A percentile compares a stretch with the other conserved stretches of the same genome.
phyloP scores from a whole-genome alignment of 306 rosid species.

The Oemleria cerasiformis region DNA sequence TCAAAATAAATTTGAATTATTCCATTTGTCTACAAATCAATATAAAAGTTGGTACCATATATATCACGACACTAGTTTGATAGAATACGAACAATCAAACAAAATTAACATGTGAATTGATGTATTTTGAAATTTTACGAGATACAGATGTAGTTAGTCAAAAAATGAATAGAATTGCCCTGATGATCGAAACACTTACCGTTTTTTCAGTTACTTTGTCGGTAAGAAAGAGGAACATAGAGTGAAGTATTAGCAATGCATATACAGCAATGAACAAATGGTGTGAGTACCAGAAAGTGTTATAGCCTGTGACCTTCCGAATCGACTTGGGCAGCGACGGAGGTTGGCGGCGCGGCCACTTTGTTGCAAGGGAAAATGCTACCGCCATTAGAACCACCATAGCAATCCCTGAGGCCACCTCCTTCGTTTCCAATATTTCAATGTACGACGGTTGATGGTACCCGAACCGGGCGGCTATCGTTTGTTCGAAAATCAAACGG shows the following conservation, averaged over 20 bases:
- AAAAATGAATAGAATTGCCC: not conserved
- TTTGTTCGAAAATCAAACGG: conserved; percentile 47
- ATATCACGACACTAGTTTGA: too few relatives aligned
- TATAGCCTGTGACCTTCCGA: conserved; percentile 65
- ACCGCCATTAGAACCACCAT: conserved; percentile 70
- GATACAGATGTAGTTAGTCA: too few relatives aligned
- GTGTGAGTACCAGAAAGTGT: conserved; percentile 91
- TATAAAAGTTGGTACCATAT: too few relatives aligned
- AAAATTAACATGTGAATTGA: too few relatives aligned
- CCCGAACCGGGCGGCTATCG: conserved; percentile 58
- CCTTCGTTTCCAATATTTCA: conserved; percentile 63
- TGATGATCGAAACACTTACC: conserved; percentile 31
- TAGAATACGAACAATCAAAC: too few relatives aligned
- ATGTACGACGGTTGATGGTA: conserved; percentile 70
- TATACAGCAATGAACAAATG: conserved; percentile 84
- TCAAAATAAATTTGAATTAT: too few relatives aligned
- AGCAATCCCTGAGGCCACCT: conserved; percentile 60
- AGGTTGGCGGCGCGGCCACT: conserved; percentile 77
- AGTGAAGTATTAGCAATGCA: conserved; percentile 76
- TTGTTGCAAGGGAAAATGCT: conserved; percentile 73
- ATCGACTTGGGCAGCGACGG: conserved; percentile 55
- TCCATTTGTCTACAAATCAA: too few relatives aligned
- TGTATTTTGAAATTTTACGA: too few relatives aligned
- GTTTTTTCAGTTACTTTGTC: conserved; percentile 60
- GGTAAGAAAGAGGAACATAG: conserved; percentile 82